Base-by-base conservation (phyloP, 192 early-diverging fungal species). In the Physocladia obscura region DNA sequence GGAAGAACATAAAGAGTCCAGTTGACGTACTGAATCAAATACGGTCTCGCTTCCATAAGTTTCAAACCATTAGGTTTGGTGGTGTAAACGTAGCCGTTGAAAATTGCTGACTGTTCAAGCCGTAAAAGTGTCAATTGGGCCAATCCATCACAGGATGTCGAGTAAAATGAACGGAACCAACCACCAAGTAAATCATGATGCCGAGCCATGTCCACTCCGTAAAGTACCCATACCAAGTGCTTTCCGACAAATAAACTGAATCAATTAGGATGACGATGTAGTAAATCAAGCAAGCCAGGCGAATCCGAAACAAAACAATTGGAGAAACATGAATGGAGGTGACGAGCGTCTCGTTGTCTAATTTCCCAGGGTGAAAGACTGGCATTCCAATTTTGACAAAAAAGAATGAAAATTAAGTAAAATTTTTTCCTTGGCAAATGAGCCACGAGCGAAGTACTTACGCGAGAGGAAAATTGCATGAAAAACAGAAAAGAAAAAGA, bases 191-290 rank as follows among this genome's bases (percentile, higher is more conserved):
- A 0, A 72, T 22, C 5, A 63, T 30, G 40, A 72, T 11, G 1
- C 70, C 70, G 37, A 72, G 19, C 60, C 69, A 67, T 22, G 63
- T 31, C 63, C 63, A 67, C 2, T 67, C 63, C 0, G 63, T 67
- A 21, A 67, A 67, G 29, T n/a, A 67, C 19, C 30, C 49, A 19
- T 37, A n/a, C 49, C 30, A 34, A 0, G 4, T 11, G 2, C 6
- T 30, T 13, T 22, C 39, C 11, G 19, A 22, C 19, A 21, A n/a
- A 11, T 49, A 44, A 1, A 63, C 11, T 27, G 30, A 29, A 4
- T 22, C 44, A n/a, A 4, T 4, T 2, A 63, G 2, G 24, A 29
- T 27, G 30, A 49, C 13, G 0, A 11, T 11, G 3, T 47, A 11
- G 27, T 67, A 52, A 47, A 67, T 6, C 0, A 39, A 15, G 17